Conservation (phyloP, 257 asterid species). For the Solanum etuberosum region DNA sequence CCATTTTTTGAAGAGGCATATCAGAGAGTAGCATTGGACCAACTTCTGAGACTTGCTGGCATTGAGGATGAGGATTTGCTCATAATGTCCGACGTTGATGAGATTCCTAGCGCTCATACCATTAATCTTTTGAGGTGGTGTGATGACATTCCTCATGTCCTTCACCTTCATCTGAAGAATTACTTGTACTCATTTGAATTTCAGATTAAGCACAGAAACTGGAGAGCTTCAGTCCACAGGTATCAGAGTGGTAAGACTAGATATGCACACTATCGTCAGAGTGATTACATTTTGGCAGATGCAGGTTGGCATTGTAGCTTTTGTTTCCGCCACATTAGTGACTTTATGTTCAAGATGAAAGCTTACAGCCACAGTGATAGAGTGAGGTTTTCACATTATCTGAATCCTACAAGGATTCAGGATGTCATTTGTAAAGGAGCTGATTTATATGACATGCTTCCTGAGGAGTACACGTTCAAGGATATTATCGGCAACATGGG, state of each 20-base stretch:
- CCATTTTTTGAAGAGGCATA: constrained; percentile 84
- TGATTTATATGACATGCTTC: constrained; percentile 80
- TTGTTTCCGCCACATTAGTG: constrained; percentile 61
- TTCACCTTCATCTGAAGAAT: constrained; percentile 72
- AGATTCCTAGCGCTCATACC: constrained; percentile 69
- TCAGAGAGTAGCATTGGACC: constrained; percentile 68
- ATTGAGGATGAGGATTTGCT: constrained; percentile 77
- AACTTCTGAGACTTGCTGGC: constrained; percentile 64
- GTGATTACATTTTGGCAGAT: constrained; percentile 56
- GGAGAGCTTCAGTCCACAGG: constrained; percentile 78
- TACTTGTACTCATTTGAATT: constrained; percentile 81
- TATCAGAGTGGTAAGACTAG: constrained; percentile 63
- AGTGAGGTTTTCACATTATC: constrained; percentile 67
- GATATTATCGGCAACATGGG: constrained; percentile 81
- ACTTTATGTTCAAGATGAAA: constrained; percentile 83
- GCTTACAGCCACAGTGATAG: constrained; percentile 85
- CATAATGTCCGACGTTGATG: constrained; percentile 91
- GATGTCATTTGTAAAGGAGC: constrained; percentile 74
- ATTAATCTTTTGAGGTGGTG: constrained; percentile 81
- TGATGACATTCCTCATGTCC: constrained; percentile 53
- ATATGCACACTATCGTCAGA: constrained; percentile 72
- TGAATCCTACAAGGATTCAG: constrained; percentile 68
- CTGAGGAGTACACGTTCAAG: constrained; percentile 79
- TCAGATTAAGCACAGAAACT: constrained; percentile 53
- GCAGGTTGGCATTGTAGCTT: constrained; percentile 98